A percentile compares a stretch with the other conserved stretches of the same genome.
phyloP scores from a whole-genome alignment of 2,329 filamentous ascomycete genomes.

The Talaromyces sp. region DNA sequence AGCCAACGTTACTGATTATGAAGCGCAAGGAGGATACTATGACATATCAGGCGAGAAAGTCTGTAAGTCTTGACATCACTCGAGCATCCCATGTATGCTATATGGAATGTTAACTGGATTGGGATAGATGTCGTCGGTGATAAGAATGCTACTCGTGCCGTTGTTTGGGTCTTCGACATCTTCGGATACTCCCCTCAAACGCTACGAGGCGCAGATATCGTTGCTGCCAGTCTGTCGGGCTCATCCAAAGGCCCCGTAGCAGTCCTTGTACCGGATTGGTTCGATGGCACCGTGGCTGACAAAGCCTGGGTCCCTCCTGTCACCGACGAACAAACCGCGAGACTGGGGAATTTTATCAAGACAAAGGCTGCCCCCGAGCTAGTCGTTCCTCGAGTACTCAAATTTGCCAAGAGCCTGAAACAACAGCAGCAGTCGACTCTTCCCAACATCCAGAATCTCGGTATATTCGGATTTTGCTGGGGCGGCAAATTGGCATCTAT shows the following conservation, averaged over 20 bases:
- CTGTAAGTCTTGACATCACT: not conserved
- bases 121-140: constrained; percentile 11
- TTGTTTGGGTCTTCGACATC: constrained; percentile 49
- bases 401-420: constrained; percentile 41
- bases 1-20: not conserved
- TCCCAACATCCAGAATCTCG: constrained; percentile 56
- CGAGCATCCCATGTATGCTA: not conserved
- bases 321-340: constrained; percentile 60
- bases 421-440: constrained; percentile 42
- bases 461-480: constrained; percentile 66
- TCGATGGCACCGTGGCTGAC: constrained; percentile 44
- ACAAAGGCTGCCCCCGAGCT: constrained; percentile 34
- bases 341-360: constrained; percentile 57
- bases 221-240: constrained; percentile 24
- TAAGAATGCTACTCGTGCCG: constrained; percentile 11
- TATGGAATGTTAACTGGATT: not conserved
- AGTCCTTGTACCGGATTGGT: constrained; percentile 41
- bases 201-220: constrained; percentile 62
- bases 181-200: constrained; percentile 65
- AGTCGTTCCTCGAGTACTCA: constrained; percentile 32
- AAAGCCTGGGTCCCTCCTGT: constrained; percentile 57
- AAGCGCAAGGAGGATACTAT: constrained; percentile 11
- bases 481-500: constrained; percentile 58
- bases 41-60: constrained; percentile 5
- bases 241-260: constrained; percentile 31